Base-by-base conservation (phyloP, 768 basidiomycete genomes). In the Leucocoprinus birnbaumii region DNA sequence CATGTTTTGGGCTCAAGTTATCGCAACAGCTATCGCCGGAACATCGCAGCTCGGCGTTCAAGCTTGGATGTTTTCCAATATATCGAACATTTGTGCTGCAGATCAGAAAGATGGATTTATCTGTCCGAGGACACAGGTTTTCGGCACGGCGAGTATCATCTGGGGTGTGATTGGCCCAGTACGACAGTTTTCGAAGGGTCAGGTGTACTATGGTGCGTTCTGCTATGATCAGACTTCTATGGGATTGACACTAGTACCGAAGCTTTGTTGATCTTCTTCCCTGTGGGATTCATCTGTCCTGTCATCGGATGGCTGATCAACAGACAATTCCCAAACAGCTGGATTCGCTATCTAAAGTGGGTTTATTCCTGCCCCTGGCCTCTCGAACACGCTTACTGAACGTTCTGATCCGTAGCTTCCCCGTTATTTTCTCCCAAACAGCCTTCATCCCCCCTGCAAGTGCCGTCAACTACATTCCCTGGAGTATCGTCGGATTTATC, bases 381-480 rank as follows among this genome's bases (percentile, higher is more conserved):
- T 63, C 68, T 68, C 65, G 59, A 56, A 62, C 50, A 18, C 43
- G 34, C 8, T 8, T 27, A 1, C 11, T 22, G 18, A 10, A 9
- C 21, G 3, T n/a, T 16, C 7, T n/a, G 18, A n/a, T 16, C 50
- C 53, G 42, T 26, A 49, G 13, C n/a, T 24, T 71, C 64, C 72
- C 71, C 5, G 73, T 74, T 48, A 75, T 76, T 53, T 84, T 90
- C 64, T 80, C 75, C 27, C 90, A 88, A 14, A 80, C 84, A 3
- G 70, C 73, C n/a, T 72, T 74, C 53, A 88, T 93, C 26, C 92
- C 92, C 0, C 90, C 91, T 3, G 91, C 90, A 8, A 89, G 85
- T 0, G 88, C 88, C 1, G 74, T 91, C 60, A 94, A 95, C 70
- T 94, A 87, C 62, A 75, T 91, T 3, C 82, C 86, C 1, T 92